phyloP scores from a whole-genome alignment of 495 filamentous ascomycete genomes.

The Podospora tetraspora region DNA sequence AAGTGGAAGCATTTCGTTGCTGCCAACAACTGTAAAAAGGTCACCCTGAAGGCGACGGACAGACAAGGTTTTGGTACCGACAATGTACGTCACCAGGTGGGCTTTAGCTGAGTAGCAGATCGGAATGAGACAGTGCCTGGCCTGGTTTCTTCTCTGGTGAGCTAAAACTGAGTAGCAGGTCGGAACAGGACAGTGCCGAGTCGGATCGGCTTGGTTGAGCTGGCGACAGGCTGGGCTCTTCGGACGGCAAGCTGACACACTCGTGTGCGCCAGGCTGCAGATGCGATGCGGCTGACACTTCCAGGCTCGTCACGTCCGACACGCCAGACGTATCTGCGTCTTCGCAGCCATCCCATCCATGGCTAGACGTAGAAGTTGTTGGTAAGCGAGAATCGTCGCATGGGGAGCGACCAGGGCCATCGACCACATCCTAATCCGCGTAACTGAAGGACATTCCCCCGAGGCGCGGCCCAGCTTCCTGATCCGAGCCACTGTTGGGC shows the following conservation, averaged over 20 bases:
- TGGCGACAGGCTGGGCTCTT: neutral
- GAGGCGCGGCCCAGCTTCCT: neutral
- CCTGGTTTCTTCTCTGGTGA: neutral
- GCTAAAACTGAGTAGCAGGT: constrained; percentile 9
- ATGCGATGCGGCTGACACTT: constrained; percentile 4
- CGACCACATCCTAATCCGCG: constrained; percentile 1
- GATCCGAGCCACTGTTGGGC: neutral
- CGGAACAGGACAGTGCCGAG: constrained; percentile 2
- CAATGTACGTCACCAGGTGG: neutral
- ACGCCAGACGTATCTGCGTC: neutral
- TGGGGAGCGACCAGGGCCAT: constrained; percentile 14
- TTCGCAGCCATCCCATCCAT: neutral
- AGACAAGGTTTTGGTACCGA: neutral
- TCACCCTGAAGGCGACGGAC: neutral
- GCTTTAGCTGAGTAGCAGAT: neutral
- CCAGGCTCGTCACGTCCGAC: constrained; percentile 1
- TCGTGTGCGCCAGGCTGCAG: constrained; percentile 7
- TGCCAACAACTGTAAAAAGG: neutral
- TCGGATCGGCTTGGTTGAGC: neutral
- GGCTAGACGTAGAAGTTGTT: neutral
- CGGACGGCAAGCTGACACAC: neutral
- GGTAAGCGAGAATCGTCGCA: constrained; percentile 12
- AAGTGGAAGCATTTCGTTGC: neutral
- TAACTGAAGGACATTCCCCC: neutral
- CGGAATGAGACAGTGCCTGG: neutral